A percentile compares a stretch with the other conserved stretches of the same genome.
Conservation (phyloP, 768 basidiomycete species). For the Basidioascus undulatus region DNA sequence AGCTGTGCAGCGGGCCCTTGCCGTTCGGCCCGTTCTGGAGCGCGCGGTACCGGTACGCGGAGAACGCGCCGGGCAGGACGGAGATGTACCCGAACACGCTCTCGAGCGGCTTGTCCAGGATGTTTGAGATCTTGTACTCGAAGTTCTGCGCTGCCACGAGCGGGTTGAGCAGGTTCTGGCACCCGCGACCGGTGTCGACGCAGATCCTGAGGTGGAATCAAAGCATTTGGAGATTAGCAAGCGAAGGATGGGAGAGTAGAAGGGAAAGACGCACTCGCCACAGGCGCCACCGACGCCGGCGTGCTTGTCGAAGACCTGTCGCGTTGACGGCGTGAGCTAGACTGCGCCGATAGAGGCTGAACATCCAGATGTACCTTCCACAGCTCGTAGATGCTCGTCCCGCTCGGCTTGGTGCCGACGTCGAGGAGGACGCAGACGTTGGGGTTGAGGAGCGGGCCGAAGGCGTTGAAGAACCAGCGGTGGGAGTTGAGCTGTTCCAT, state of each 20-base stretch:
- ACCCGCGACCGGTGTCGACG: conserved; percentile 27
- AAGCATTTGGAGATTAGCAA: too few relatives aligned
- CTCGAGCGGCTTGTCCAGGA: conserved; percentile 36
- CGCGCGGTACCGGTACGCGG: conserved; percentile 74
- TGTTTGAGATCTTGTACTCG: conserved; percentile 69
- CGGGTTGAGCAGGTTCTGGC: conserved; percentile 56
- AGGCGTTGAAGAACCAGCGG: conserved; percentile 87
- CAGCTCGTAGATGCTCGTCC: conserved; percentile 64
- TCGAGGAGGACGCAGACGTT: conserved; percentile 85
- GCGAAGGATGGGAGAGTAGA: conserved; percentile 15
- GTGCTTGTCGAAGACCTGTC: conserved; percentile 53
- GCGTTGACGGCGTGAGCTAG: conserved; percentile 6
- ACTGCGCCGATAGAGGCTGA: neutral
- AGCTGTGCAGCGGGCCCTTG: conserved; percentile 30
- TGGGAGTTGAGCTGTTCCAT: conserved; percentile 48
- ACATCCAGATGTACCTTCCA: too few relatives aligned
- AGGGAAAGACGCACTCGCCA: conserved; percentile 86
- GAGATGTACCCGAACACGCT: conserved; percentile 64
- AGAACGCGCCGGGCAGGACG: conserved; percentile 82
- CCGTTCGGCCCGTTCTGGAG: conserved; percentile 62
- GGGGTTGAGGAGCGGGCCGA: conserved; percentile 61
- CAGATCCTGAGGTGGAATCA: too few relatives aligned
- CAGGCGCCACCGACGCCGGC: conserved; percentile 61
- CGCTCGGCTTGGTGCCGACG: conserved; percentile 69
- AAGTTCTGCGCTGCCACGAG: conserved; percentile 74